Conservation (phyloP, 371 early-diverging fungal species). For the Syncephalastrum sp. region DNA sequence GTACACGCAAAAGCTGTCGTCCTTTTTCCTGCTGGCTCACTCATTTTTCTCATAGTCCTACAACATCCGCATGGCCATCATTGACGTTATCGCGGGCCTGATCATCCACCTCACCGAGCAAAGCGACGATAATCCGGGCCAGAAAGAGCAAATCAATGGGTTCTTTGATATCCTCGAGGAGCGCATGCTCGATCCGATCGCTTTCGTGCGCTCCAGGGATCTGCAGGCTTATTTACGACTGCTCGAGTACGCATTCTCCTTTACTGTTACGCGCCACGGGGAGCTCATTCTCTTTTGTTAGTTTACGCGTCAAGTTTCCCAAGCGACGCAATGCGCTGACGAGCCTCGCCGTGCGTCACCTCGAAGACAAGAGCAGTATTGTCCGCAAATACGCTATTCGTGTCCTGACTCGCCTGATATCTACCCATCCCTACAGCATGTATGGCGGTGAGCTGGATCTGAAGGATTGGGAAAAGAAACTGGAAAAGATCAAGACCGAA, state of each 20-base stretch:
- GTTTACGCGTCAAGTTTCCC: conserved; percentile 71
- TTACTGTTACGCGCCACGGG: background rate
- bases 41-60: conserved; percentile 58
- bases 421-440: conserved; percentile 87
- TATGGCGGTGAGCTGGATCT: conserved; percentile 82
- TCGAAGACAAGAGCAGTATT: conserved; percentile 87
- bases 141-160: conserved; percentile 60
- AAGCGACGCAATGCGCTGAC: conserved; percentile 76
- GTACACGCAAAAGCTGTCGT: conserved; percentile 34
- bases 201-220: conserved; percentile 81
- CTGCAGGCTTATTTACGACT: conserved; percentile 84
- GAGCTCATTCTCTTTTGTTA: conserved; percentile 1
- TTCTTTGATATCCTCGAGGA: conserved; percentile 90
- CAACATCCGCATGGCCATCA: conserved; percentile 78
- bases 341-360: conserved; percentile 68
- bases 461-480: conserved; percentile 62
- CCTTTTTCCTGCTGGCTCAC: background rate
- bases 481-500: conserved; percentile 60
- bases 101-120: conserved; percentile 65
- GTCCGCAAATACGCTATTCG: conserved; percentile 91
- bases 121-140: conserved; percentile 59
- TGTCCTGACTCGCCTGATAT: conserved; percentile 71
- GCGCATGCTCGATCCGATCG: conserved; percentile 83
- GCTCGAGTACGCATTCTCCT: conserved; percentile 60
- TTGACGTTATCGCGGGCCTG: conserved; percentile 85